These are phyloP conservation scores for Cryphonectria carpinicola DNA, from an alignment of 2,329 filamentous ascomycete species.

Conservation along the genomic window DNA sequence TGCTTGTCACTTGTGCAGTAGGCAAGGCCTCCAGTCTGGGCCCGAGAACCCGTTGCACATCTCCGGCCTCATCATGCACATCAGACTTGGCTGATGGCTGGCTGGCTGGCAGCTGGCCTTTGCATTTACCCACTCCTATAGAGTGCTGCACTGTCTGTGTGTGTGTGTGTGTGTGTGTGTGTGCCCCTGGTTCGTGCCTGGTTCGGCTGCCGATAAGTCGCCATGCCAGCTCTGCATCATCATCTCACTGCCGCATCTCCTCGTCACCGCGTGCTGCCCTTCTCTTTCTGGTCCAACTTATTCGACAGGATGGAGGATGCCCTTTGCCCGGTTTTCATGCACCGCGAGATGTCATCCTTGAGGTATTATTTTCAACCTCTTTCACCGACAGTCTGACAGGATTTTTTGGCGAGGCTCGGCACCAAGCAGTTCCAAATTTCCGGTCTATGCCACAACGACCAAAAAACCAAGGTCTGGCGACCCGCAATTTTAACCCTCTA, in stretches of 20 bases:
- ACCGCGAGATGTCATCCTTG: neutral
- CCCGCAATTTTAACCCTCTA: constrained; percentile 16
- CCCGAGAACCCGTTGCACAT: neutral
- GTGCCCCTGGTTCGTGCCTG: neutral
- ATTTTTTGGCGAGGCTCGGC: constrained; percentile 6
- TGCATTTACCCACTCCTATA: constrained; percentile 1
- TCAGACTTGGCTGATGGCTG: neutral
- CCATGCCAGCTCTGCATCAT: neutral
- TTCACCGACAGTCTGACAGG: neutral
- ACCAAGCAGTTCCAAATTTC: constrained; percentile 15
- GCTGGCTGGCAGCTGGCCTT: neutral
- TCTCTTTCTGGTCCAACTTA: neutral
- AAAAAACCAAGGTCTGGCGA: constrained; percentile 17
- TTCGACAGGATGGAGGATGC: neutral
- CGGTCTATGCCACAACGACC: constrained; percentile 13
- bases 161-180: neutral
- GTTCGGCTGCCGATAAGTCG: neutral
- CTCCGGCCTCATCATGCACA: constrained; percentile 4
- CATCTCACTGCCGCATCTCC: neutral
- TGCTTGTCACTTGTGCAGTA: constrained; percentile 21
- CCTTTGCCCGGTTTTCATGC: neutral
- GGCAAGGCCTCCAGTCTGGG: neutral
- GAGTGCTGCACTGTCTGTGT: neutral
- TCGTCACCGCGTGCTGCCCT: neutral
- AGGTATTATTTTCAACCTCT: neutral